These are phyloP conservation scores for Moesziomyces antarcticus DNA, from an alignment of 1,284 basidiomycete genomes.

Conservation along the genomic window DNA sequence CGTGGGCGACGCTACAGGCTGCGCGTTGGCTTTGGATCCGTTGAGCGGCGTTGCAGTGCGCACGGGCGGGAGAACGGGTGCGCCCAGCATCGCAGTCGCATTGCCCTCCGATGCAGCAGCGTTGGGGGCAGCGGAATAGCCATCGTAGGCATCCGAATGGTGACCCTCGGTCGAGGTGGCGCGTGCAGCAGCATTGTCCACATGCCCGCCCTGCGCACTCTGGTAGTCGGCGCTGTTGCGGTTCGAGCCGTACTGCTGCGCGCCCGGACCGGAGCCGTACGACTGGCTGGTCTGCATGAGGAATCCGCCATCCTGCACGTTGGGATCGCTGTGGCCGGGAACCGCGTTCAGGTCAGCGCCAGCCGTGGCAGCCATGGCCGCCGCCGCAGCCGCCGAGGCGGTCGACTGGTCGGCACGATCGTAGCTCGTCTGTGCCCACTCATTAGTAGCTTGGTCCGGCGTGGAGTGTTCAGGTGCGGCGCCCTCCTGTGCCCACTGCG, in stretches of 20 bases:
- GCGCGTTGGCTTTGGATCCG: conserved; percentile 12
- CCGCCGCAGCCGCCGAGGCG: conserved; percentile 41
- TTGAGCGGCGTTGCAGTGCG: conserved; percentile 45
- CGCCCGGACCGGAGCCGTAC: conserved; percentile 17
- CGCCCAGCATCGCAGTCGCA: conserved; percentile 27
- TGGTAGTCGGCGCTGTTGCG: conserved; percentile 43
- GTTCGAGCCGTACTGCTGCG: conserved; percentile 24
- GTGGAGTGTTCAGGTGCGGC: conserved; percentile 5
- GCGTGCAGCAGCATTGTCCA: neutral
- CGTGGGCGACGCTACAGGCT: conserved; percentile 17
- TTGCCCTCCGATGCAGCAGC: conserved; percentile 6
- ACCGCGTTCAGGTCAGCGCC: conserved; percentile 39
- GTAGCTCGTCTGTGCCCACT: conserved; percentile 38
- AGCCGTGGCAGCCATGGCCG: conserved; percentile 42
- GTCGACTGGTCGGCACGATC: conserved; percentile 19
- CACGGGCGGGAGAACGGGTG: conserved; percentile 49
- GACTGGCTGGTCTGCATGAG: conserved; percentile 43
- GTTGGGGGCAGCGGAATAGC: conserved; percentile 13
- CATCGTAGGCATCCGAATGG: conserved; percentile 45
- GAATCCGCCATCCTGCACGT: conserved; percentile 32
- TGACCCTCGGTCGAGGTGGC: conserved; percentile 25
- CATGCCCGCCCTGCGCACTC: conserved; percentile 32
- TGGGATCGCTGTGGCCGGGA: conserved; percentile 28
- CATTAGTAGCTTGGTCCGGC: conserved; percentile 25
- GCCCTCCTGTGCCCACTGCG: conserved; percentile 34